These are phyloP conservation scores for Agaricus subrufescens DNA, from an alignment of 768 basidiomycete genomes.

Conservation along the genomic window DNA sequence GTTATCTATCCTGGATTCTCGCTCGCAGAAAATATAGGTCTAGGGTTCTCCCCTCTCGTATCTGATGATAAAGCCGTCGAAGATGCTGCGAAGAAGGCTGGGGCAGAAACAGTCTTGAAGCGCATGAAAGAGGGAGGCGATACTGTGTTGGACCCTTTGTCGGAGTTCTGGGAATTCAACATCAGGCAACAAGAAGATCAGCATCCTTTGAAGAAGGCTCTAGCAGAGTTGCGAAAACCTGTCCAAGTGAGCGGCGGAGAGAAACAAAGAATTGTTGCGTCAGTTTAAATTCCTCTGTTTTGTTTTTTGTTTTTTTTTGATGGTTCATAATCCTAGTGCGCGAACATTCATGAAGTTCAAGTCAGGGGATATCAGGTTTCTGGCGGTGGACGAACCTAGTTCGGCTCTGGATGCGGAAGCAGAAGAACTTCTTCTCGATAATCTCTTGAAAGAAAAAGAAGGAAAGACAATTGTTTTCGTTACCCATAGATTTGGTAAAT, in stretches of 20 bases:
- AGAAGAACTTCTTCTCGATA: slow-evolving; percentile 43
- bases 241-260: slow-evolving; percentile 40
- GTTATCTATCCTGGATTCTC: slow-evolving; percentile 27
- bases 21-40: slow-evolving; percentile 31
- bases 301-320: background rate
- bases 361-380: slow-evolving; percentile 36
- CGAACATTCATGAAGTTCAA: slow-evolving; percentile 41
- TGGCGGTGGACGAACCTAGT: slow-evolving; percentile 56
- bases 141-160: slow-evolving; percentile 31
- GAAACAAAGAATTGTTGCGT: slow-evolving; percentile 46
- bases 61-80: slow-evolving; percentile 16
- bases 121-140: slow-evolving; percentile 34
- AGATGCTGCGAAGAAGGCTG: slow-evolving; percentile 32
- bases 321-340: slow-evolving; percentile 22
- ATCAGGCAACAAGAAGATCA: slow-evolving; percentile 22
- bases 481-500: slow-evolving; percentile 49
- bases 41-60: slow-evolving; percentile 11
- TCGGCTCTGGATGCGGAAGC: slow-evolving; percentile 52
- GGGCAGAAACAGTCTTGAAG: slow-evolving; percentile 35
- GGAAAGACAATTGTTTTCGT: slow-evolving; percentile 56
- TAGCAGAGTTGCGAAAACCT: slow-evolving; percentile 21
- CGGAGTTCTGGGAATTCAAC: slow-evolving; percentile 20
- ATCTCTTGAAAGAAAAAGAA: slow-evolving; percentile 28
- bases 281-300: slow-evolving; percentile 16
- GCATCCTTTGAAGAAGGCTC: slow-evolving; percentile 21